Evolutionary conservation across 495 filamentous ascomycete species (phyloP).

Genomic region (Hypoxylon cercidicola): DNA sequence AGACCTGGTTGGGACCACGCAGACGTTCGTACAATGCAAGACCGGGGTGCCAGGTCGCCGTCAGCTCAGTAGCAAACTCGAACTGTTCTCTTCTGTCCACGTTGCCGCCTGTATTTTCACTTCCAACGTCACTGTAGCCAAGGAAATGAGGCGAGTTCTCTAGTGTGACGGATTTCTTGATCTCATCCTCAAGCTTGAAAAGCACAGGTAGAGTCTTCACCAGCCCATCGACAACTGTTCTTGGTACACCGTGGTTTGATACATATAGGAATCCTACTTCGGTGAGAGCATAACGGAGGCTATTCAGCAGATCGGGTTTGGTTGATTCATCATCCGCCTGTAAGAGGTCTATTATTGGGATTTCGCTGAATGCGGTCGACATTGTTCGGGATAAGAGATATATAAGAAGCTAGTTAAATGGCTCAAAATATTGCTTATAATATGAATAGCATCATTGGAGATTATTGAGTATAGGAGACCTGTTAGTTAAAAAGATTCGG

Average conservation of each 20-base stretch:
- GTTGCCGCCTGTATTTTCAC: constrained; percentile 61
- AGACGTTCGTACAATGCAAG: constrained; percentile 58
- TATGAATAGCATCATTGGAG: constrained; percentile 10
- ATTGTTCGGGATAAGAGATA: constrained; percentile 23
- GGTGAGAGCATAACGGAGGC: constrained; percentile 59
- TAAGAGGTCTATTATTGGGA: constrained; percentile 61
- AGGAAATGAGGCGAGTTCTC: constrained; percentile 64
- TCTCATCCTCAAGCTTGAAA: constrained; percentile 51
- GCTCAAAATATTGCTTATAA: constrained; percentile 2
- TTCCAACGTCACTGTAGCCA: constrained; percentile 62
- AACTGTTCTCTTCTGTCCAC: constrained; percentile 64
- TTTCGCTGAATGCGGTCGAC: constrained; percentile 48
- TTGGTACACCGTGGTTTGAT: constrained; percentile 58
- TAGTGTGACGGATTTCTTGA: constrained; percentile 57
- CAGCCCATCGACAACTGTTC: constrained; percentile 49
- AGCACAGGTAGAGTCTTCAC: constrained; percentile 54
- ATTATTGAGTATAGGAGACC: constrained; percentile 11
- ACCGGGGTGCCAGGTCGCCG: constrained; percentile 48
- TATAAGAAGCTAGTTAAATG: neutral
- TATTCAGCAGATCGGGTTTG: constrained; percentile 44
- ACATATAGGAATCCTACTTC: constrained; percentile 65
- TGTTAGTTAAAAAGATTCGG: constrained; percentile 4
- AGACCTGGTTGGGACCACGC: constrained; percentile 63
- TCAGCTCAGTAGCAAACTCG: constrained; percentile 64
- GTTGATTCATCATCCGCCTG: constrained; percentile 42